Conservation (phyloP, 768 basidiomycete genomes). For the Gautieria morchelliformis region DNA sequence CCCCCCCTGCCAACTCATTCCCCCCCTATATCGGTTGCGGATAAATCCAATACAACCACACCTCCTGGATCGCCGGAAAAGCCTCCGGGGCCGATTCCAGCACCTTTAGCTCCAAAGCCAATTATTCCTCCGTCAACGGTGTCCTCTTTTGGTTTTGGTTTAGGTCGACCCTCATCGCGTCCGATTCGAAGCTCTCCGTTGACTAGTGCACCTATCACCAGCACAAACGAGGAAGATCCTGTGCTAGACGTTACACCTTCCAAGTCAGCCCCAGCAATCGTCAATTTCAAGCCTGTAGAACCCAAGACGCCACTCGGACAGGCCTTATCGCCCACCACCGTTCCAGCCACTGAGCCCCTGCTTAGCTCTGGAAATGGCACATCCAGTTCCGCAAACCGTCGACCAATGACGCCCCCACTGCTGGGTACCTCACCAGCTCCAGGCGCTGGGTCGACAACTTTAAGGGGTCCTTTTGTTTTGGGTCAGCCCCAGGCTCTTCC, state of each 20-base stretch:
- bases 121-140: conserved; percentile 24
- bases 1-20: conserved; percentile 7
- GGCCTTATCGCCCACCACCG: not conserved
- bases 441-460: not conserved
- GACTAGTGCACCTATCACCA: conserved; percentile 37
- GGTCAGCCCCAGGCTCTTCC: not conserved
- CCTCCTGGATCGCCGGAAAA: conserved; percentile 56
- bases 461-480: not conserved
- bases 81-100: conserved; percentile 21
- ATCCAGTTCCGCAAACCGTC: not conserved
- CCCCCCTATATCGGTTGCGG: conserved; percentile 14
- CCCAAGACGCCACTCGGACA: not conserved
- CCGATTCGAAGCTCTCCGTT: conserved; percentile 73
- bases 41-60: conserved; percentile 38
- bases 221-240: conserved; percentile 36
- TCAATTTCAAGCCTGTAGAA: conserved; percentile 4
- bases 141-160: conserved; percentile 39
- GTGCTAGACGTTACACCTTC: conserved; percentile 1
- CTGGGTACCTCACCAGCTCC: not conserved
- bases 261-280: not conserved
- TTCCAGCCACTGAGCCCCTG: not conserved
- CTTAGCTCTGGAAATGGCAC: not conserved
- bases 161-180: conserved; percentile 43
- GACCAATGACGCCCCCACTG: not conserved
- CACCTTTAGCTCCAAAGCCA: conserved; percentile 21